These are phyloP conservation scores for Leucosporidium creatinivorum DNA, from an alignment of 768 basidiomycete species.

Conservation along the genomic window DNA sequence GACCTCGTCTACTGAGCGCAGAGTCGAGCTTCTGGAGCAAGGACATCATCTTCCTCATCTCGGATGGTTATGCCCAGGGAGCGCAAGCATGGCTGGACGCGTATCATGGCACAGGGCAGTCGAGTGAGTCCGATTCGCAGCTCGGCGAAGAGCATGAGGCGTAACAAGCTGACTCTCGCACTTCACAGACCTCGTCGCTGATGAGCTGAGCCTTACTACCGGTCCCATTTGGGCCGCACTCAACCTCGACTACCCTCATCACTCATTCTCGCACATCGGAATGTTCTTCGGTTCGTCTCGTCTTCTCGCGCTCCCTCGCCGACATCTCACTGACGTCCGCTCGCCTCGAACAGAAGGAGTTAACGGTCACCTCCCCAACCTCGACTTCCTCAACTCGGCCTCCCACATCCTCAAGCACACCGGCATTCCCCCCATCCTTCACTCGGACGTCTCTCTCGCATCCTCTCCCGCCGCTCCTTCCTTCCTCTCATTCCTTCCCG, in stretches of 20 bases:
- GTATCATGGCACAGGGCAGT: constrained; percentile 65
- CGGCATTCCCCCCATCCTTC: constrained; percentile 68
- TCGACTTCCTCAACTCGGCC: constrained; percentile 83
- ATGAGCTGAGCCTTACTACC: constrained; percentile 58
- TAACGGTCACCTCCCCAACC: constrained; percentile 91
- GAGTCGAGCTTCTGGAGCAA: constrained; percentile 83
- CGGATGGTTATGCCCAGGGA: constrained; percentile 81
- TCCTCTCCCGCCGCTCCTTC: background rate
- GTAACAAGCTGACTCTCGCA: background rate
- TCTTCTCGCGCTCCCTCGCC: background rate
- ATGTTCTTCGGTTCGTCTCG: constrained; percentile 70
- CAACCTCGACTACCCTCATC: constrained; percentile 89
- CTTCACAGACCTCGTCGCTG: constrained; percentile 56
- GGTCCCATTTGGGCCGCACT: constrained; percentile 94
- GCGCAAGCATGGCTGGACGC: constrained; percentile 84
- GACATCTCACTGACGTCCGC: background rate
- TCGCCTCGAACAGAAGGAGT: constrained; percentile 62
- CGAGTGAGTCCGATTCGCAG: constrained; percentile 48
- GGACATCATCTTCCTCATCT: constrained; percentile 81
- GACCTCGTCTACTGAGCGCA: constrained; percentile 39
- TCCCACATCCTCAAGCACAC: constrained; percentile 52
- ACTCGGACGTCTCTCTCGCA: constrained; percentile 48
- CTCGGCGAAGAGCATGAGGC: background rate
- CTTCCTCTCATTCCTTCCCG: background rate
- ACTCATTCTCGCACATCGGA: constrained; percentile 94